Evolutionary conservation across 2,329 filamentous ascomycete species (phyloP), one percentile per base, ranked within the genome.

Genomic region (Colletotrichum sp.): DNA sequence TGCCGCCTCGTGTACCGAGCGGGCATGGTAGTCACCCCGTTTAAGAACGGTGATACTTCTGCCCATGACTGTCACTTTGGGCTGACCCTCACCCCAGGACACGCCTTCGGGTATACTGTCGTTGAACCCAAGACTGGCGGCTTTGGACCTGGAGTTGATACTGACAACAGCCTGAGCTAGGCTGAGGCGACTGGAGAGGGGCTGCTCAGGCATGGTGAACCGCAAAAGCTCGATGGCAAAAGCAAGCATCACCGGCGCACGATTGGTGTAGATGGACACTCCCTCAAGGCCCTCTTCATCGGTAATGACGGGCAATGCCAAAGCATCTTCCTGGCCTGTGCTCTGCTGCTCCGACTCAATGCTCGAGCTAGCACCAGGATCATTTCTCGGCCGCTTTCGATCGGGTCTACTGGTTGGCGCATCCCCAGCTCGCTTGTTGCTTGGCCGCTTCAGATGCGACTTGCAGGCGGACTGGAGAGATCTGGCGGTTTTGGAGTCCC

Each of bases 151-250:
- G 76, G 94, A 95, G 81, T 96, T 97, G 32, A 92, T 92, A 81
- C 95, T 96, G 18, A 98, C 94, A 2, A 97, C 93, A 1, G 95
- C 95, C 83, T 98, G 95, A 0, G 93, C 95, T 24, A 98, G 87
- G 81, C 95, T 98, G 24, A 98, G 86, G 63, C 95, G 89, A 82
- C 95, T 96, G n/a, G 95, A 97, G 5, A 93, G 88, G 5, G 95
- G 95, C 82, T 98, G 96, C 79, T 95, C 93, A 0, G 95, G 94
- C 93, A 96, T 96, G 0, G 95, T 98, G 81, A 94, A 93, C 62
- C 94, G 93, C 63, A 98, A 83, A 65, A 96, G 82, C 76, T 92
- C 91, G 16, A 95, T 90, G 1, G 94, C 92, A 83, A 98, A 98
- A 0, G 95, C 95, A 7, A 98, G 88, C 3, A 98, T 92, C 2